Evolutionary conservation across 176 grass and related monocot species (phyloP).

Genomic region (Avena sativa): DNA sequence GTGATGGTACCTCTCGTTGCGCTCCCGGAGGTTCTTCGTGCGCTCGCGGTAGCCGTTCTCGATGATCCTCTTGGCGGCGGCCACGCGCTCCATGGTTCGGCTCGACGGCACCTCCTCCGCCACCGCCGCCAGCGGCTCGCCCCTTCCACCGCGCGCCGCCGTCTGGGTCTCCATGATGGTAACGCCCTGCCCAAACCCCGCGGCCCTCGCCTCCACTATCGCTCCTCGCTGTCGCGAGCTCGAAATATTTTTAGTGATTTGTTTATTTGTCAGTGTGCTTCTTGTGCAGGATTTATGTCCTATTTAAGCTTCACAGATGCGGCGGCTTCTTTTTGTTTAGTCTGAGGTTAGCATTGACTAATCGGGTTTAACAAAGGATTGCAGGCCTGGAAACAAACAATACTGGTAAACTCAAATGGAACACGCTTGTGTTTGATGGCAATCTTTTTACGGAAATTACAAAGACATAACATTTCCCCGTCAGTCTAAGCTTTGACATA

Average conservation of each 20-base stretch:
- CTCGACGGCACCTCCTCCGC: constrained; percentile 61
- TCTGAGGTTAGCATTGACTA: constrained; percentile 17
- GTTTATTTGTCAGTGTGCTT: no score
- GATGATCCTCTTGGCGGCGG: constrained; percentile 97
- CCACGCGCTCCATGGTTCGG: constrained; percentile 96
- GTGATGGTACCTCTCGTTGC: constrained; percentile 78
- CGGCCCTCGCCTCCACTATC: constrained; percentile 20
- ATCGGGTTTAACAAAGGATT: not conserved
- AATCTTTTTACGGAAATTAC: no score
- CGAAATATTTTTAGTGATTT: not conserved
- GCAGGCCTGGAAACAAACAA: constrained; percentile 31
- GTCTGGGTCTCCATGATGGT: constrained; percentile 59
- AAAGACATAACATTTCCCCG: no score
- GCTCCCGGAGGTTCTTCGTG: constrained; percentile 89
- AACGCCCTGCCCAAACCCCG: not conserved
- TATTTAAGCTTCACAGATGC: not conserved
- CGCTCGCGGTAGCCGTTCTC: constrained; percentile 98
- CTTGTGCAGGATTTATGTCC: no score
- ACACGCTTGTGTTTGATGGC: no score
- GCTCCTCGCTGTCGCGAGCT: constrained; percentile 36
- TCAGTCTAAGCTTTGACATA: no score
- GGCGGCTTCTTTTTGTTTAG: not conserved
- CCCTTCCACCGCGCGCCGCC: not conserved
- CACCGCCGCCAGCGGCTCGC: constrained; percentile 55
- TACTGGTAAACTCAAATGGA: not conserved